A percentile compares a stretch with the other conserved stretches of the same genome.
These are phyloP conservation scores for Hypoxylon sp. DNA, from an alignment of 2,329 filamentous ascomycete species.

Conservation along the genomic window DNA sequence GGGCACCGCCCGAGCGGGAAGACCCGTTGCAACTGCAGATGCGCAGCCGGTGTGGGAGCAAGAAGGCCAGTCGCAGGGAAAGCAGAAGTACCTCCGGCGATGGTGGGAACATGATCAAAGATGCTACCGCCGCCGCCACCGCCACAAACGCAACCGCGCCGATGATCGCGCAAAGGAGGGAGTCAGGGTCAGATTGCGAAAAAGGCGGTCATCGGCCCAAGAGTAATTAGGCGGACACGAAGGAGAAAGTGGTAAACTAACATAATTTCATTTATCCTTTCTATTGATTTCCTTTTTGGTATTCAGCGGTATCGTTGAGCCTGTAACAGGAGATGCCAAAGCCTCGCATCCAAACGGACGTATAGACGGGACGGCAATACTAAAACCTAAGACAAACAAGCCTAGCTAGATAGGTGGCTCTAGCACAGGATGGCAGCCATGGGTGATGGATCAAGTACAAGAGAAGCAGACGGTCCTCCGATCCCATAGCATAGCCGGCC, in stretches of 20 bases:
- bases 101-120: background rate
- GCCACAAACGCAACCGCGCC: background rate
- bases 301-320: conserved; percentile 8
- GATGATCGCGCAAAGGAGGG: conserved; percentile 5
- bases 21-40: conserved; percentile 32
- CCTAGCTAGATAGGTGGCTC: conserved; percentile 8
- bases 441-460: conserved; percentile 12
- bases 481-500: background rate
- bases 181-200: conserved; percentile 13
- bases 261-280: conserved; percentile 16
- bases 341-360: conserved; percentile 8
- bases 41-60: conserved; percentile 31
- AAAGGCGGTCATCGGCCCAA: background rate
- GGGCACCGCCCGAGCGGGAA: conserved; percentile 40
- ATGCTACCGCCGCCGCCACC: background rate
- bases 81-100: background rate
- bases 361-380: background rate
- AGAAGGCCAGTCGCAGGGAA: conserved; percentile 27
- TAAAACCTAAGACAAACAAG: conserved; percentile 24
- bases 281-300: conserved; percentile 15
- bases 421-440: background rate
- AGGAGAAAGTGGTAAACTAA: background rate
- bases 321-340: background rate
- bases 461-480: conserved; percentile 7
- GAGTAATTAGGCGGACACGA: background rate